Base-by-base conservation (phyloP, 2,329 filamentous ascomycete species). In the Periconia sp. region DNA sequence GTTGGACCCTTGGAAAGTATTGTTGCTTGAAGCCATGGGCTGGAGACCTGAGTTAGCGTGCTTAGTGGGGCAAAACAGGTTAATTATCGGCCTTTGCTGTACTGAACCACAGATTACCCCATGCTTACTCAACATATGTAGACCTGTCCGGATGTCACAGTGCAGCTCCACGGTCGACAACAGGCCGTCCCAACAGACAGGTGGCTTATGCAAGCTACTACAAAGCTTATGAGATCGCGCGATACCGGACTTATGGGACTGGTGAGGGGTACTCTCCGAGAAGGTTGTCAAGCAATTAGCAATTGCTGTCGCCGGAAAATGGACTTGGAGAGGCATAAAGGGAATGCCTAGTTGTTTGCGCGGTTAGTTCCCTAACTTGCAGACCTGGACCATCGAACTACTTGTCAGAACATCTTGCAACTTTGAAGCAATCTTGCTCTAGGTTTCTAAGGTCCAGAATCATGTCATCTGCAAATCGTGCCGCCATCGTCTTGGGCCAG, bases 61-160 rank as follows among this genome's bases (percentile, higher is more conserved):
- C 22, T 39, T 46, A 36, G 46, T 32, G 21, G 26, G 18, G 36
- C 47, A 50, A 48, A 37, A 36, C 17, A 10, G 48, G 43, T 32
- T 55, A 64, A 64, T 64, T 62, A 52, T 49, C 51, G 49, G 54
- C 54, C 50, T 46, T 58, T 46, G 29, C 11, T 17, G 18, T 12
- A 28, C 18, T 36, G 28, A 23, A 33, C 30, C 24, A 23, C 33
- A 38, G 59, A 55, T 65, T 62, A 61, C 43, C 35, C 42, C 26
- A 61, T 61, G 63, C 62, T 66, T 54, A 66, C 61, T 52, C 51
- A 61, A 50, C 43, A 29, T 22, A 24, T 19, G 12, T 39, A 23
- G 25, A 17, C 28, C 36, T 32, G 33, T 40, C 42, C n/a, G 26
- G 29, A 40, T 43, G 37, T 32, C 31, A 38, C 44, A 25, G 46